These are phyloP conservation scores for Pseudevernia furfuracea DNA, from an alignment of 495 filamentous ascomycete species.

Conservation along the genomic window DNA sequence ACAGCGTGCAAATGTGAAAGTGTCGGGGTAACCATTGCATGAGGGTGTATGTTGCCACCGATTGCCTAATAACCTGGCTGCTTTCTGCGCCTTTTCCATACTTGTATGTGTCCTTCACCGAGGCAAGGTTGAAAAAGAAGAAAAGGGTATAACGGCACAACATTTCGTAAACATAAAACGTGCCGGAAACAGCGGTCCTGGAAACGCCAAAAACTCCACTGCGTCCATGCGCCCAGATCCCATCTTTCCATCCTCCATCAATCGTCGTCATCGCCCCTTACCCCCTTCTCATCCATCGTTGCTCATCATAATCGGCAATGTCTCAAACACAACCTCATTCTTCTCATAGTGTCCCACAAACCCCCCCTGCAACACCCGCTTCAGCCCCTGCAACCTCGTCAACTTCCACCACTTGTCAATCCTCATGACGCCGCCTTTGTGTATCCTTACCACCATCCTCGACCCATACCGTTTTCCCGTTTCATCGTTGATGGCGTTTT, in stretches of 20 bases:
- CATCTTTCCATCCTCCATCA: neutral
- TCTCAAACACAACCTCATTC: slow-evolving; percentile 72
- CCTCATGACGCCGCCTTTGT: slow-evolving; percentile 60
- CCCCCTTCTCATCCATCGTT: neutral
- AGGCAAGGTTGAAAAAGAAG: neutral
- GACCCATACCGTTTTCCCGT: slow-evolving; percentile 68
- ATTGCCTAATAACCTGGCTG: neutral
- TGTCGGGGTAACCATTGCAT: neutral
- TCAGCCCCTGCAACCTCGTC: slow-evolving; percentile 64
- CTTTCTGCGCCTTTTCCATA: neutral
- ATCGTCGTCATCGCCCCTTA: neutral
- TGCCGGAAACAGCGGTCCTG: neutral
- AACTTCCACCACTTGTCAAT: slow-evolving; percentile 93
- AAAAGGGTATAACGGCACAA: neutral
- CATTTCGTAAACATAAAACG: neutral
- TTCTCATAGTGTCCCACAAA: slow-evolving; percentile 73
- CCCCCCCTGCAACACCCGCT: slow-evolving; percentile 70
- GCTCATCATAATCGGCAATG: slow-evolving; percentile 43
- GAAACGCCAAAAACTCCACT: neutral
- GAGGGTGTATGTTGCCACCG: neutral
- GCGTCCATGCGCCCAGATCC: neutral
- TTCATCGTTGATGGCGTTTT: slow-evolving; percentile 63
- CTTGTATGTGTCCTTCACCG: neutral
- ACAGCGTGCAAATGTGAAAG: neutral
- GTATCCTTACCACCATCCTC: slow-evolving; percentile 67